Evolutionary conservation across 2,329 filamentous ascomycete genomes (phyloP).

Genomic region (Cryphonectria radicalis): DNA sequence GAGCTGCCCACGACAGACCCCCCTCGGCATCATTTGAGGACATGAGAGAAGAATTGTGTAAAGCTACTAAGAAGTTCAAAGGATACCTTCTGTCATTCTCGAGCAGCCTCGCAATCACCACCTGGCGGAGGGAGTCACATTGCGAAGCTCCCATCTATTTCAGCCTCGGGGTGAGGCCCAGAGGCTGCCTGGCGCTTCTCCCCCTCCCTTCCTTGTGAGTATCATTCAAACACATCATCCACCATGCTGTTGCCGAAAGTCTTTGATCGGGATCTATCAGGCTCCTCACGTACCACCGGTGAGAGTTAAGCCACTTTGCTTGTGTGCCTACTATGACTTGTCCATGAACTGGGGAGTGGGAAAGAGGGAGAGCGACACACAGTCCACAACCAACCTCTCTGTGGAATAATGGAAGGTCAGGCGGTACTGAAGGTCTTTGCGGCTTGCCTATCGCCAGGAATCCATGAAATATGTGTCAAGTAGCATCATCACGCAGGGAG

Average conservation of each 20-base stretch:
- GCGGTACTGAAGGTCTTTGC: not conserved
- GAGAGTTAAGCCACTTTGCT: not conserved
- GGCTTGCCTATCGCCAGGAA: not conserved
- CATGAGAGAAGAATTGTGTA: not conserved
- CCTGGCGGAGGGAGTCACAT: not conserved
- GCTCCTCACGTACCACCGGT: not conserved
- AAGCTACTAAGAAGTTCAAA: not conserved
- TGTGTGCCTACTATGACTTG: not conserved
- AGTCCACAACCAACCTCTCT: not conserved
- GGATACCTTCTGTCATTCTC: not conserved
- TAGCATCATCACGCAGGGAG: not conserved
- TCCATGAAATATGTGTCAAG: not conserved
- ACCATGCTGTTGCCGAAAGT: not conserved
- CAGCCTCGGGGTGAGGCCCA: not conserved
- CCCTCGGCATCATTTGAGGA: not conserved
- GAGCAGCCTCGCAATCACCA: not conserved
- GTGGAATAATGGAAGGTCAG: not conserved
- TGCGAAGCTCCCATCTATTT: not conserved
- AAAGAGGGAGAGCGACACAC: not conserved
- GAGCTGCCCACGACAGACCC: no score
- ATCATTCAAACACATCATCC: not conserved
- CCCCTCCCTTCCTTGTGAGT: not conserved
- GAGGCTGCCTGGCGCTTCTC: not conserved
- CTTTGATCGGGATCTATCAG: not conserved
- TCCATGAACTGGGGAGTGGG: not conserved